These are phyloP conservation scores for Reutealis trisperma DNA, from an alignment of 345 rosid genomes.

Conservation along the genomic window DNA sequence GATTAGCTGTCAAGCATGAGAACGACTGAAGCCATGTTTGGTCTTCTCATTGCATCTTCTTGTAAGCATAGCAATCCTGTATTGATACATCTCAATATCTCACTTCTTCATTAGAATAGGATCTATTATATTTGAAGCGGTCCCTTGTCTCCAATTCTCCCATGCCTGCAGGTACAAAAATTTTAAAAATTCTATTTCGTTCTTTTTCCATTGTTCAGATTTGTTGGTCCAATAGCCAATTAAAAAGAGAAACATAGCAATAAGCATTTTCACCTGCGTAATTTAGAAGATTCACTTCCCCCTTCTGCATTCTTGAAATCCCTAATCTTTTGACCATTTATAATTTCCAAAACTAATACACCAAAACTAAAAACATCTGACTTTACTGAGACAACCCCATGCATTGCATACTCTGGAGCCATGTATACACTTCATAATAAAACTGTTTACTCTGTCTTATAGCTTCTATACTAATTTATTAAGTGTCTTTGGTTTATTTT, in stretches of 20 bases:
- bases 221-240: too few species aligned
- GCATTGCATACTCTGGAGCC: slow-evolving; percentile 53
- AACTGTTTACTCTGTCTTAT: too few species aligned
- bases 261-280: slow-evolving; percentile 24
- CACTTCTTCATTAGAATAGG: slow-evolving; percentile 25
- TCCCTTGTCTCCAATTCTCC: slow-evolving; percentile 49
- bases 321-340: slow-evolving; percentile 38
- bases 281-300: slow-evolving; percentile 29
- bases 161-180: slow-evolving; percentile 41
- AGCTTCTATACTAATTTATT: too few species aligned
- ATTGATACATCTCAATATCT: slow-evolving; percentile 50
- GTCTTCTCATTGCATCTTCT: slow-evolving; percentile 35
- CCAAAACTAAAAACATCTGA: slow-evolving; percentile 64
- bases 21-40: slow-evolving; percentile 46
- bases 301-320: slow-evolving; percentile 21
- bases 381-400: slow-evolving; percentile 47
- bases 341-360: slow-evolving; percentile 48
- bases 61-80: slow-evolving; percentile 59
- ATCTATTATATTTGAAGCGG: slow-evolving; percentile 34
- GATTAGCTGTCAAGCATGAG: slow-evolving; percentile 49
- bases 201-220: too few species aligned
- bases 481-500: too few species aligned
- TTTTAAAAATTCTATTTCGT: background rate
- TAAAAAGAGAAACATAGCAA: background rate
- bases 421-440: slow-evolving; percentile 15